phyloP scores from a whole-genome alignment of 208 protist genomes.

The Zelonia costaricensis region DNA sequence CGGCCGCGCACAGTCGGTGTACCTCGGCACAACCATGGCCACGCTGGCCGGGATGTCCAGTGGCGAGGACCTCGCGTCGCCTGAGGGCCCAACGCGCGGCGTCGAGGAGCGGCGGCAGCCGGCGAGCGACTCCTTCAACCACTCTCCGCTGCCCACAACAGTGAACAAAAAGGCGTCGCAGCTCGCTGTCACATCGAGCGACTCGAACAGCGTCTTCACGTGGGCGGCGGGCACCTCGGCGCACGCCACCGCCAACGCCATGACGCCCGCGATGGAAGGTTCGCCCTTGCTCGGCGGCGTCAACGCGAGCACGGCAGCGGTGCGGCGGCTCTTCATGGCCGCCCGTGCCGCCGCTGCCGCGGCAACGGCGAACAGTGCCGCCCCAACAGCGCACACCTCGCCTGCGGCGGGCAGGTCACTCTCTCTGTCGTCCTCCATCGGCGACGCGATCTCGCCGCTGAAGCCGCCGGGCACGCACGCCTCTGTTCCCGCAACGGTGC shows the following conservation, averaged over 20 bases:
- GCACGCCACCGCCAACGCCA: no score
- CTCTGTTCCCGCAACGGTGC: no score
- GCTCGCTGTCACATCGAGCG: no score
- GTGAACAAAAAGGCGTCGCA: no score
- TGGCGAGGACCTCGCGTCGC: neutral
- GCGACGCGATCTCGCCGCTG: no score
- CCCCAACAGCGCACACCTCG: neutral
- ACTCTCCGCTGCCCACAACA: no score
- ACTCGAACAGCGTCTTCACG: no score
- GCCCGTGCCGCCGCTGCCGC: neutral
- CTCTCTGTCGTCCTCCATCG: no score
- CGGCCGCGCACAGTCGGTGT: neutral
- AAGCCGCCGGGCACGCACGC: no score
- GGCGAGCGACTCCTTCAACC: no score
- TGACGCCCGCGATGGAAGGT: neutral
- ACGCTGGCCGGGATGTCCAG: neutral
- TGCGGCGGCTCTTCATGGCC: slow-evolving; percentile 18
- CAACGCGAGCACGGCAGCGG: slow-evolving; percentile 27
- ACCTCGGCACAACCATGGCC: neutral
- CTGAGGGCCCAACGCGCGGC: neutral
- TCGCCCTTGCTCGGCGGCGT: neutral
- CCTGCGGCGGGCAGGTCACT: neutral
- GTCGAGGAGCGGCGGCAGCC: no score
- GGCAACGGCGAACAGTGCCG: neutral
- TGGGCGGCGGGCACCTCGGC: no score